Base-by-base conservation (phyloP, 2,329 filamentous ascomycete genomes). In the Fusarium buxicola region DNA sequence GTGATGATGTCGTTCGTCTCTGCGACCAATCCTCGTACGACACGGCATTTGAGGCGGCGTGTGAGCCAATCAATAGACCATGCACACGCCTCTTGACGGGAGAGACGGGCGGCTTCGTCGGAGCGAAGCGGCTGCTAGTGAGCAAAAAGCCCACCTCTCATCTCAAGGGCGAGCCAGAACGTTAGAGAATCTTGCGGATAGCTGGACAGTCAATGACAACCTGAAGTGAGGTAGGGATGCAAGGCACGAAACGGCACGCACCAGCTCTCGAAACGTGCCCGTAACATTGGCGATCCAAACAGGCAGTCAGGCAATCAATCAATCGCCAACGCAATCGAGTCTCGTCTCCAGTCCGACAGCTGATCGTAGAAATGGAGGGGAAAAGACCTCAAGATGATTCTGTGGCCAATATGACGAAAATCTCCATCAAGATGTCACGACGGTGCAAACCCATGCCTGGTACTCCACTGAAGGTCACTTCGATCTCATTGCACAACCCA, bases 401-500 rank as follows among this genome's bases (percentile, higher is more conserved):
- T 36, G 41, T 35, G 27, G 25, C 36, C 27, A 49, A 35, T 15
- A 46, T 60, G 62, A 52, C 54, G 46, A 58, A 59, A 40, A 35
- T 16, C 30, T 36, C 24, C 41, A 62, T 43, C 46, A 30, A 40
- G 13, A 52, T 28, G 49, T 50, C 44, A 47, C 39, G n/a, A 51
- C 56, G 32, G 44, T 50, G 50, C 16, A 48, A 41, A 34, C 31
- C 34, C 25, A 40, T 47, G n/a, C 40, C 36, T 32, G 21, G 36
- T 43, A 48, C 60, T 63, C 68, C 68, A 62, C 68, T 55, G 28
- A 27, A 41, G 51, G 54, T 40, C 51, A 63, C 52, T 61, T 31
- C 35, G 48, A 54, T 55, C 55, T 63, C 50, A 60, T 58, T 45
- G 55, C 61, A 65, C 59, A 69, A 69, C 61, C 66, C 66, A 69